Evolutionary conservation across 78 protist species (phyloP).

Genomic region (Dictyostelium discoideum): DNA sequence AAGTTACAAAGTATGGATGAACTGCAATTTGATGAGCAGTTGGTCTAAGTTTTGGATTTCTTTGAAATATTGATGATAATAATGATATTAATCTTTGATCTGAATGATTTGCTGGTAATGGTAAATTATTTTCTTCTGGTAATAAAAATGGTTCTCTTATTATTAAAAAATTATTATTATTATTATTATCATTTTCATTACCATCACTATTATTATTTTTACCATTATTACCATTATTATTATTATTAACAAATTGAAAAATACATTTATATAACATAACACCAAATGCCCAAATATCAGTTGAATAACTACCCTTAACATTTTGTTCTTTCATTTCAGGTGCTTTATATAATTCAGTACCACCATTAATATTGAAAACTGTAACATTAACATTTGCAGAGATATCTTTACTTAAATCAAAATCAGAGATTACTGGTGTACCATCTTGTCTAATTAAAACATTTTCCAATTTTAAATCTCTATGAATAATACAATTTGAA

Average conservation of each 20-base stretch:
- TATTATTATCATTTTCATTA: too few relatives aligned
- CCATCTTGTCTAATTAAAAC: constrained; percentile 31
- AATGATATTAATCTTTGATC: constrained; percentile 32
- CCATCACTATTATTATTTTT: too few relatives aligned
- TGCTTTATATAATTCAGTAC: constrained; percentile 55
- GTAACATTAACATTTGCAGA: background rate
- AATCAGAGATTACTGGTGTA: constrained; percentile 56
- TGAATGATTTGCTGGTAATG: background rate
- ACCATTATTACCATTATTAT: too few relatives aligned
- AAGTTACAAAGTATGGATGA: constrained; percentile 66
- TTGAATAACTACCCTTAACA: constrained; percentile 21
- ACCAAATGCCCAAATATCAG: constrained; percentile 78
- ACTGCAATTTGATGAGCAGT: constrained; percentile 63
- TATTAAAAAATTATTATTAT: too few relatives aligned
- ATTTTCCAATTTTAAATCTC: constrained; percentile 87
- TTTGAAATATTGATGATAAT: background rate
- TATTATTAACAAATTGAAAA: background rate
- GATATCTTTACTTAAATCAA: constrained; percentile 40
- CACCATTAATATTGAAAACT: constrained; percentile 41
- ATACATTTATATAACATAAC: constrained; percentile 53
- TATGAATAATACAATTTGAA: constrained; percentile 87
- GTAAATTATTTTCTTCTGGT: background rate
- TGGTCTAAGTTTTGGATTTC: constrained; percentile 31
- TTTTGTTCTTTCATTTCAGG: constrained; percentile 66
- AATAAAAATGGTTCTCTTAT: constrained; percentile 8